Evolutionary conservation across 139 green algal species (phyloP).

Genomic region (Pseudopediastrum boryanum): DNA sequence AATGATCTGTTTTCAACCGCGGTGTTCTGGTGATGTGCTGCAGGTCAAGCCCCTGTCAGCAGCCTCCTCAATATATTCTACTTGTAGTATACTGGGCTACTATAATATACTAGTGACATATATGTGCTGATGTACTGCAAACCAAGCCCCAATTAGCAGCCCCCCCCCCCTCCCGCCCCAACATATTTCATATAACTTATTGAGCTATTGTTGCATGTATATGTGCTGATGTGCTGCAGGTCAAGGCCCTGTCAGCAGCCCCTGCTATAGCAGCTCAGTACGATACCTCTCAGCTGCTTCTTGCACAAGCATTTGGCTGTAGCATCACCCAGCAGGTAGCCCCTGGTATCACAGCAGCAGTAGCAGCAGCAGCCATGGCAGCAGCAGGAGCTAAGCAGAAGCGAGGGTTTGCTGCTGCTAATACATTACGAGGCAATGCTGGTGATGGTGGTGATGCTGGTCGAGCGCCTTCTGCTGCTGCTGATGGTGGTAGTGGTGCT

Average conservation of each 20-base stretch:
- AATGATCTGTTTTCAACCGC: too few relatives aligned
- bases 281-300: constrained; percentile 9
- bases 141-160: background rate
- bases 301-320: constrained; percentile 21
- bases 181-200: too few relatives aligned
- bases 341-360: too few relatives aligned
- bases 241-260: background rate
- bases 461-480: background rate
- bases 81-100: too few relatives aligned
- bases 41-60: background rate
- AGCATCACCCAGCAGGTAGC: background rate
- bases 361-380: constrained; percentile 14
- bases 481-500: background rate
- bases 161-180: too few relatives aligned
- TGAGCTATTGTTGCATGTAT: too few relatives aligned
- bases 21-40: background rate
- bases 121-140: too few relatives aligned
- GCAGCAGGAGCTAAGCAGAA: constrained; percentile 7
- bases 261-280: constrained; percentile 21
- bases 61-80: background rate
- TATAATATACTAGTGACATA: too few relatives aligned
- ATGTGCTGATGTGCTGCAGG: background rate
- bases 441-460: background rate
- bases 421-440: background rate
- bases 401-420: background rate